Conservation (phyloP, 148 eudicot genomes). For the Dysphania ambrosioides region DNA sequence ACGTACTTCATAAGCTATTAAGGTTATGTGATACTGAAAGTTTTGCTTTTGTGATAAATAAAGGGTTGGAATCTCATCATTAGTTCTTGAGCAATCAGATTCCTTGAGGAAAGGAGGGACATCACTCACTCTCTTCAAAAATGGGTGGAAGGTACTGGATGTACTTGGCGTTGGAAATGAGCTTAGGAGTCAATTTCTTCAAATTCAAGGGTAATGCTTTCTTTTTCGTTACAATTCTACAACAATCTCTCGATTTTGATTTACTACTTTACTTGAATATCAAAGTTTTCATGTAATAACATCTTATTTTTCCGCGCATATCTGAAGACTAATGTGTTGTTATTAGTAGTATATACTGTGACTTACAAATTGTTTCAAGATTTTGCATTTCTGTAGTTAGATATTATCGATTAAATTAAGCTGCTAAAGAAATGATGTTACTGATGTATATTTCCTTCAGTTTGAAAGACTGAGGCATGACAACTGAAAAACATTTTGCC, state of each 20-base stretch:
- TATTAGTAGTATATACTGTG: not conserved
- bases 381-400: no score
- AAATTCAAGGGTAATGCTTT: slow-evolving; percentile 68
- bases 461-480: not conserved
- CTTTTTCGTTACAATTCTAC: not conserved
- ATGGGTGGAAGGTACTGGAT: slow-evolving; percentile 87
- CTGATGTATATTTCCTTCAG: not conserved
- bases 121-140: slow-evolving; percentile 72
- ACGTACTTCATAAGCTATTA: no score
- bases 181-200: slow-evolving; percentile 64
- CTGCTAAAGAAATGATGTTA: no score
- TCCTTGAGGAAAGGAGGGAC: slow-evolving; percentile 71
- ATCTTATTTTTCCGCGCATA: not conserved
- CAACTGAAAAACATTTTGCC: not conserved
- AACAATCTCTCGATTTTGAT: no score
- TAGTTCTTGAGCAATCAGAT: slow-evolving; percentile 81
- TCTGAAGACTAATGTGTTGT: not conserved
- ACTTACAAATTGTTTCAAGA: no score
- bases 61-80: slow-evolving; percentile 63
- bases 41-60: not conserved
- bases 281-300: not conserved
- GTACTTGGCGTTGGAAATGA: slow-evolving; percentile 73
- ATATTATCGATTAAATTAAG: no score
- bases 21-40: not conserved
- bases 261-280: not conserved